Evolutionary conservation across 2,329 filamentous ascomycete species (phyloP).

Genomic region (Colletotrichum tanaceti): DNA sequence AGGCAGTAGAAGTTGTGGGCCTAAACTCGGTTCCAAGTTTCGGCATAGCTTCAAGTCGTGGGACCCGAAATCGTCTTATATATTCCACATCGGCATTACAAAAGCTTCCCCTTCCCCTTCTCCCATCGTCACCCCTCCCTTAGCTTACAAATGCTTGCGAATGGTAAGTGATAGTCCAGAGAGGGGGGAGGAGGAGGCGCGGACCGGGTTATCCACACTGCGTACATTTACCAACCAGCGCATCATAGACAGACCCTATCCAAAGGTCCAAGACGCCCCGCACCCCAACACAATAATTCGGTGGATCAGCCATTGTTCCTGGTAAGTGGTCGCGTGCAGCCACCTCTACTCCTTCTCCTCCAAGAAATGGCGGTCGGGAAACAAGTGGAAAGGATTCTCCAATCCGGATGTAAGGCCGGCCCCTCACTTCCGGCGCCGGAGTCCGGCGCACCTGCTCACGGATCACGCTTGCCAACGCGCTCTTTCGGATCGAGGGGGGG

Average conservation of each 20-base stretch:
- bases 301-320: not conserved
- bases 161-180: not conserved
- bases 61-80: not conserved
- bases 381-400: not conserved
- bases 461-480: not conserved
- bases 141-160: constrained; percentile 36
- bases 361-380: not conserved
- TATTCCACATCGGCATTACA: not conserved
- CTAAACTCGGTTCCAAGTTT: not conserved
- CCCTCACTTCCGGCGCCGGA: constrained; percentile 14
- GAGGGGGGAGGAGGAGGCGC: too few relatives aligned
- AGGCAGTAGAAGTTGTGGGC: not conserved
- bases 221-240: not conserved
- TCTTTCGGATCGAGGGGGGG: not conserved
- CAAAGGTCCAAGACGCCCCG: constrained; percentile 3
- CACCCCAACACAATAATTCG: not conserved
- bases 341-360: not conserved
- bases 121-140: constrained; percentile 13
- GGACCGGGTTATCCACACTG: constrained; percentile 6
- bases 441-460: constrained; percentile 2
- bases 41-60: not conserved
- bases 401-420: not conserved
- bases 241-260: constrained; percentile 13
- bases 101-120: not conserved
- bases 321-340: not conserved